Evolutionary conservation across 768 basidiomycete genomes (phyloP).

Genomic region (Coprinopsis cinerea): DNA sequence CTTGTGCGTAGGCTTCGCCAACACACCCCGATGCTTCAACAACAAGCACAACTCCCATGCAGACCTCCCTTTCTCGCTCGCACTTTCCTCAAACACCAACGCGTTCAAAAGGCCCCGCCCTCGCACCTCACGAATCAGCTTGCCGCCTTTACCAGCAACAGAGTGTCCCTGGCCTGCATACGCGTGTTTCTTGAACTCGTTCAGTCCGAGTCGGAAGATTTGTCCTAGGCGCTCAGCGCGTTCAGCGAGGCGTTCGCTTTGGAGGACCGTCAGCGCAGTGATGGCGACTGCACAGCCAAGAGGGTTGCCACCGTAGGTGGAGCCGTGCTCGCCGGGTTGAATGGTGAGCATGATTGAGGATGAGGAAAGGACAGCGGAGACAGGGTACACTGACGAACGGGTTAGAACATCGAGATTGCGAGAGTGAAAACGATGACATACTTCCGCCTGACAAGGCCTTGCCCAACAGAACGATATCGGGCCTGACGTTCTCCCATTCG

Average conservation of each 20-base stretch:
- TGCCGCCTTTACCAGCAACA: neutral
- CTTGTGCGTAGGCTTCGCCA: conserved; percentile 94
- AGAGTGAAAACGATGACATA: conserved; percentile 30
- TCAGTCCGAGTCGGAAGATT: conserved; percentile 9
- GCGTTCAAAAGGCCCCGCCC: conserved; percentile 91
- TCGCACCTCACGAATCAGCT: conserved; percentile 68
- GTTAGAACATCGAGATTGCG: neutral
- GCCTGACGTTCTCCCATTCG: conserved; percentile 82
- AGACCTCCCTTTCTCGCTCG: conserved; percentile 69
- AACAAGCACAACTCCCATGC: conserved; percentile 96
- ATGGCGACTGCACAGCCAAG: conserved; percentile 95
- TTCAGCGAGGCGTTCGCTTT: conserved; percentile 79
- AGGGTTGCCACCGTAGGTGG: conserved; percentile 97
- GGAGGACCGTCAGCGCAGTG: conserved; percentile 85
- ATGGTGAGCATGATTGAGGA: conserved; percentile 94
- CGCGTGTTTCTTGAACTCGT: conserved; percentile 10
- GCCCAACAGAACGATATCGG: conserved; percentile 89
- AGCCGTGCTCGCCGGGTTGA: conserved; percentile 91
- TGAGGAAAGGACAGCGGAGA: conserved; percentile 90
- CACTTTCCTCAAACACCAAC: conserved; percentile 83
- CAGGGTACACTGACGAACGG: conserved; percentile 71
- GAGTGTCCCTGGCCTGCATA: neutral
- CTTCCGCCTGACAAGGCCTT: conserved; percentile 96
- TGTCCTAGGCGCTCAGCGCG: conserved; percentile 77
- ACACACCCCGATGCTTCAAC: conserved; percentile 83